Evolutionary conservation across 176 grass and related monocot genomes (phyloP), one percentile per base, ranked within the genome.

Genomic region (Oryza meyeriana): DNA sequence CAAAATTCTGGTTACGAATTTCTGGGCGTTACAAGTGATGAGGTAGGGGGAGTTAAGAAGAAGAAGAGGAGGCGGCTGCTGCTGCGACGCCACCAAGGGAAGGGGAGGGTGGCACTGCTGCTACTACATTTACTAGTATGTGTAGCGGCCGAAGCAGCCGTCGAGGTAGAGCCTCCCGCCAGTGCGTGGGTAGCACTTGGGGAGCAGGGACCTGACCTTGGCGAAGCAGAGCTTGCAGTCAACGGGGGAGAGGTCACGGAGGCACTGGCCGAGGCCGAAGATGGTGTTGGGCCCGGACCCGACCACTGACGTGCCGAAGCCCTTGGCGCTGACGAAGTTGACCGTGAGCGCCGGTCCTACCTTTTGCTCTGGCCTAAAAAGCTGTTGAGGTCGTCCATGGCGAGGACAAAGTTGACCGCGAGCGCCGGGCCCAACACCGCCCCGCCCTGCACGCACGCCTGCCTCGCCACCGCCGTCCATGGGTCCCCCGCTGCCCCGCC

Each of bases 201-300:
- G 94, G 10, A 97, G 89, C 34, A 91, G 91, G 40, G 94, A 97
- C 5, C 94, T 71, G 22, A 97, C 90, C 91, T 97, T 86, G 66
- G 78, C 73, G 30, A 97, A 97, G 84, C 94, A 97, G 79, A 97
- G 78, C 77, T 87, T 80, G 87, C 88, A 93, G 86, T 97, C 91
- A 45, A 91, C 32, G 12, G 84, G 14, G 70, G 81, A 77, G 55
- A 97, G 94, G 85, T 97, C 94, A 79, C 77, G 81, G 4, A 75
- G 34, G 84, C 94, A 97, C 86, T 97, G 91, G 57, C 94, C 86
- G 18, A 97, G 71, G 8, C 88, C 86, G 86, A 83, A 93, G 20
- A 97, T 84, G 14, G 91, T 80, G 79, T 97, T 91, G 24, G 86
- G 83, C 55, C 39, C 32, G 1, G 64, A 31, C 9, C 94, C 94